These are phyloP conservation scores for Acanthamoeba castellanii DNA, from an alignment of 208 protist species.

Conservation along the genomic window DNA sequence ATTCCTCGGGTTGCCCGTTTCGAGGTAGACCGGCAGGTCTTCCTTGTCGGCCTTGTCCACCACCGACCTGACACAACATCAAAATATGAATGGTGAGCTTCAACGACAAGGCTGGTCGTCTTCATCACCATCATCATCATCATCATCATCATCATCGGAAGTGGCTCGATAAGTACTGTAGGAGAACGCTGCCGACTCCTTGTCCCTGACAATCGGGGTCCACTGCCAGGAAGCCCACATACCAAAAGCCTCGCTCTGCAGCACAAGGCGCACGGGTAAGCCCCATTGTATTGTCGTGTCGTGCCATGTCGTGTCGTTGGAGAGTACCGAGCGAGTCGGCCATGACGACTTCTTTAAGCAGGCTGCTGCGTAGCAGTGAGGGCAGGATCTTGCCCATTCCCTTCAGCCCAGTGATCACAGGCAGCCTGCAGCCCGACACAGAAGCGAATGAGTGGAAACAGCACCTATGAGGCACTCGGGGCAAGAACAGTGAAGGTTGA, in stretches of 20 bases:
- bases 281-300: background rate
- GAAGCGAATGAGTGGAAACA: background rate
- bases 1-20: conserved; percentile 10
- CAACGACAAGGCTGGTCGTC: background rate
- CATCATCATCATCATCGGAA: background rate
- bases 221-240: conserved; percentile 34
- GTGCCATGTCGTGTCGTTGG: background rate
- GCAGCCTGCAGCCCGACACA: background rate
- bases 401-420: background rate
- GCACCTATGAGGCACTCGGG: background rate
- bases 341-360: conserved; percentile 12
- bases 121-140: too few relatives aligned
- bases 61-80: background rate
- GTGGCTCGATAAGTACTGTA: background rate
- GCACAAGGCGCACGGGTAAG: background rate
- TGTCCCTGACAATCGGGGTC: conserved; percentile 18
- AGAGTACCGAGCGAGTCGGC: background rate
- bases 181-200: conserved; percentile 5
- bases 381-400: conserved; percentile 33
- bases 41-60: conserved; percentile 41
- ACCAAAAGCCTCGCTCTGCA: conserved; percentile 25
- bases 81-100: background rate
- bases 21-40: conserved; percentile 38
- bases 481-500: background rate
- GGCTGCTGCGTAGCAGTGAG: background rate